Percentiles rank a stretch among this genome's conserved stretches.
Evolutionary conservation across 1,284 basidiomycete genomes (phyloP).

Genomic region (Hypsizygus ulmarius): DNA sequence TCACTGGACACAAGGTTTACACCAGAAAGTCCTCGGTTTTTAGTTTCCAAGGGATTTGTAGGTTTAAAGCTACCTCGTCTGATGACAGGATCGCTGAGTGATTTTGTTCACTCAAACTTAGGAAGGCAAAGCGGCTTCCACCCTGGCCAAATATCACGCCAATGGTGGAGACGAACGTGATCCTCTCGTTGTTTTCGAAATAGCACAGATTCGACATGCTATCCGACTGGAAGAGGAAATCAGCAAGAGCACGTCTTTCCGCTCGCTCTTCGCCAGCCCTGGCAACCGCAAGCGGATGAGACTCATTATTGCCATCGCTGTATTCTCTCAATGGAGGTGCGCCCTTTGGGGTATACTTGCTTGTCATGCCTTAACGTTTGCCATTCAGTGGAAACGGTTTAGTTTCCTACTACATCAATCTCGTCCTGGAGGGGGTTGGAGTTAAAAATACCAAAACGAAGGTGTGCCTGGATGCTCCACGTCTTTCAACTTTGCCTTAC

Average conservation of each 20-base stretch:
- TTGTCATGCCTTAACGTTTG: background rate
- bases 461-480: conserved; percentile 5
- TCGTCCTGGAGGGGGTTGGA: conserved; percentile 60
- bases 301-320: conserved; percentile 54
- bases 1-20: conserved; percentile 44
- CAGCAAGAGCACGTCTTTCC: conserved; percentile 44
- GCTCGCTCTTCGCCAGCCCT: conserved; percentile 50
- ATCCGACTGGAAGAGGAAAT: conserved; percentile 57
- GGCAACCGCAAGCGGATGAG: conserved; percentile 61
- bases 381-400: conserved; percentile 57
- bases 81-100: background rate
- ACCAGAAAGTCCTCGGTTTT: conserved; percentile 69
- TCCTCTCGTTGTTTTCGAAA: conserved; percentile 55
- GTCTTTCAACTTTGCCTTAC: background rate
- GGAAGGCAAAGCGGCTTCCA: conserved; percentile 50
- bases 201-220: conserved; percentile 63
- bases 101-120: conserved; percentile 18
- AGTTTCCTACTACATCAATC: conserved; percentile 65
- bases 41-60: conserved; percentile 59
- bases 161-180: conserved; percentile 49
- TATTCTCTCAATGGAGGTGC: conserved; percentile 69
- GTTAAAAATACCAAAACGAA: conserved; percentile 51
- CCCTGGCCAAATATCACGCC: conserved; percentile 65
- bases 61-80: conserved; percentile 18
- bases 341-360: conserved; percentile 11